Evolutionary conservation across 345 rosid species (phyloP).

Genomic region (Aquilaria sinensis): DNA sequence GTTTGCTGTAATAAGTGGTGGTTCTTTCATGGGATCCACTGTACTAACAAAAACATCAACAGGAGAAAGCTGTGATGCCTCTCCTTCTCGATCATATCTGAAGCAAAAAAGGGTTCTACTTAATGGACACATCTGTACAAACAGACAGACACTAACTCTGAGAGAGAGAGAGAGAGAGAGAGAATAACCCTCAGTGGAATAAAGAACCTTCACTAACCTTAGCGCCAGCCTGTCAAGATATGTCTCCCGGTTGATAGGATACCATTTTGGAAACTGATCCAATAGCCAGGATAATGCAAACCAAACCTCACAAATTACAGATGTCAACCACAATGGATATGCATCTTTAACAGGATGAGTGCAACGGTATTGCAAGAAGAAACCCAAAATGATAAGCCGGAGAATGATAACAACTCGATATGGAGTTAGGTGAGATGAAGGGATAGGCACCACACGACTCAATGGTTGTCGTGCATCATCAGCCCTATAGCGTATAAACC

Average conservation of each 20-base stretch:
- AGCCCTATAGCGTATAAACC: slow-evolving; percentile 53
- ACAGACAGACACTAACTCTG: too few relatives aligned
- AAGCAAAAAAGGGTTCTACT: slow-evolving; percentile 13
- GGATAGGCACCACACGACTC: slow-evolving; percentile 81
- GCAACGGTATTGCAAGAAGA: slow-evolving; percentile 91
- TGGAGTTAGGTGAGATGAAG: slow-evolving; percentile 81
- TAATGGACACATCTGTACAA: too few relatives aligned
- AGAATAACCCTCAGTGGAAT: neutral
- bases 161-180: too few relatives aligned
- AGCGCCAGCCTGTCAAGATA: slow-evolving; percentile 88
- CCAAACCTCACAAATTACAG: slow-evolving; percentile 99
- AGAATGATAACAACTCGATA: slow-evolving; percentile 80
- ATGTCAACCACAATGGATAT: slow-evolving; percentile 88
- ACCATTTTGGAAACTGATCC: slow-evolving; percentile 99
- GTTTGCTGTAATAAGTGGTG: slow-evolving; percentile 95
- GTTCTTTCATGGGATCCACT: slow-evolving; percentile 99
- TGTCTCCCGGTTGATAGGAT: slow-evolving; percentile 94
- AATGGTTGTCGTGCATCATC: slow-evolving; percentile 92
- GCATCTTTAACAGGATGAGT: slow-evolving; percentile 97
- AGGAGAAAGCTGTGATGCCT: slow-evolving; percentile 91
- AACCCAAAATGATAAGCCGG: slow-evolving; percentile 96
- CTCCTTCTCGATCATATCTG: slow-evolving; percentile 97
- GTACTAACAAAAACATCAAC: slow-evolving; percentile 99
- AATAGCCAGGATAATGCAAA: slow-evolving; percentile 99
- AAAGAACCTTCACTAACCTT: slow-evolving; percentile 41